Conservation (phyloP, 2,329 filamentous ascomycete species). For the Ophiobolus disseminans region DNA sequence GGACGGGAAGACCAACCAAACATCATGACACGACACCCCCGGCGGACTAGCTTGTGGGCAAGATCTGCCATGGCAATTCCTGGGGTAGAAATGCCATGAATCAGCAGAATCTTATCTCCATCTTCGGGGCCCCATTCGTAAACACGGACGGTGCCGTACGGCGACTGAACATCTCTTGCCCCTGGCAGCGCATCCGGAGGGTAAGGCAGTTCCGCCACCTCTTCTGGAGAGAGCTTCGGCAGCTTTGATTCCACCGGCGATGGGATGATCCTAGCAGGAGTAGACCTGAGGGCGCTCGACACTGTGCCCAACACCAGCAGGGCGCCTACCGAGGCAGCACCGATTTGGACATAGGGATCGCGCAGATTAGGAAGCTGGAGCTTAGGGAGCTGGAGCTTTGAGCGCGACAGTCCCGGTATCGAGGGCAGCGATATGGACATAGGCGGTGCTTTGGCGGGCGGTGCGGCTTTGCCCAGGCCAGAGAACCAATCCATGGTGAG, state of each 20-base stretch:
- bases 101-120: slow-evolving; percentile 74
- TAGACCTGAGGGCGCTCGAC: slow-evolving; percentile 23
- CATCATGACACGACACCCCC: slow-evolving; percentile 78
- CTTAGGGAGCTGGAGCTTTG: slow-evolving; percentile 13
- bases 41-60: slow-evolving; percentile 68
- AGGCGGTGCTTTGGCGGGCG: slow-evolving; percentile 2
- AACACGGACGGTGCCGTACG: slow-evolving; percentile 74
- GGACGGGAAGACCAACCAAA: slow-evolving; percentile 61
- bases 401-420: slow-evolving; percentile 15
- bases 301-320: slow-evolving; percentile 32
- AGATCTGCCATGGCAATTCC: slow-evolving; percentile 72
- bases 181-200: slow-evolving; percentile 74
- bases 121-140: slow-evolving; percentile 81
- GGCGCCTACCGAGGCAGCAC: slow-evolving; percentile 36
- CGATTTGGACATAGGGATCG: slow-evolving; percentile 26
- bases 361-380: slow-evolving; percentile 13
- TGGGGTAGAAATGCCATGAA: slow-evolving; percentile 85
- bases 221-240: slow-evolving; percentile 31
- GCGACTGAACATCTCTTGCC: slow-evolving; percentile 70
- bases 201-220: slow-evolving; percentile 58
- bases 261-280: slow-evolving; percentile 20
- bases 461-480: slow-evolving; percentile 2
- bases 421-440: slow-evolving; percentile 1
- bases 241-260: slow-evolving; percentile 41
- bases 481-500: slow-evolving; percentile 19